These are phyloP conservation scores for Leccinum ochraceum DNA, from an alignment of 768 basidiomycete species.

Conservation along the genomic window DNA sequence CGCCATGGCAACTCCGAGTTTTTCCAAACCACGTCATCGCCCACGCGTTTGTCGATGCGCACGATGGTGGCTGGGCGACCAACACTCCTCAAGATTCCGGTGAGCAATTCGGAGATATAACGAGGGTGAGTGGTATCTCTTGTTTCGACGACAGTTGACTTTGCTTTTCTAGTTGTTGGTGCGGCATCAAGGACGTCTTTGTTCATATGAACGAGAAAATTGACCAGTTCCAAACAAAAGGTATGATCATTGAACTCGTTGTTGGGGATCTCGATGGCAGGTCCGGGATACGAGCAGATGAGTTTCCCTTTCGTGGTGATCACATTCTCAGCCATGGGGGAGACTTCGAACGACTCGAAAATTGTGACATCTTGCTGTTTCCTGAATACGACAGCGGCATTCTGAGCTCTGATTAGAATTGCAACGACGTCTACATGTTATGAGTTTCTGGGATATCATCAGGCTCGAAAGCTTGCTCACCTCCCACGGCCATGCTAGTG, in stretches of 20 bases:
- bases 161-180: background rate
- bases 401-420: background rate
- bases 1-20: slow-evolving; percentile 43
- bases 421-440: slow-evolving; percentile 18
- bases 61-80: slow-evolving; percentile 15
- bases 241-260: background rate
- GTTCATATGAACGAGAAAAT: slow-evolving; percentile 37
- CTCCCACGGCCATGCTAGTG: background rate
- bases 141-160: background rate
- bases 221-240: slow-evolving; percentile 36
- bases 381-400: background rate
- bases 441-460: too few relatives aligned
- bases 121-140: background rate
- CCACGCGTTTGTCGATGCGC: slow-evolving; percentile 42
- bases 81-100: slow-evolving; percentile 42
- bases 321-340: slow-evolving; percentile 28
- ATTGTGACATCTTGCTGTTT: background rate
- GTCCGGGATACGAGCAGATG: background rate
- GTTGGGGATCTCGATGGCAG: slow-evolving; percentile 1
- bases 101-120: slow-evolving; percentile 36
- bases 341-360: slow-evolving; percentile 45
- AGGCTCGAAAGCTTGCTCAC: too few relatives aligned
- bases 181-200: slow-evolving; percentile 38
- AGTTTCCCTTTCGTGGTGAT: background rate
- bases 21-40: slow-evolving; percentile 26